Conservation (phyloP, 129 eudicot genomes). For the Pulicaria dysenterica region DNA sequence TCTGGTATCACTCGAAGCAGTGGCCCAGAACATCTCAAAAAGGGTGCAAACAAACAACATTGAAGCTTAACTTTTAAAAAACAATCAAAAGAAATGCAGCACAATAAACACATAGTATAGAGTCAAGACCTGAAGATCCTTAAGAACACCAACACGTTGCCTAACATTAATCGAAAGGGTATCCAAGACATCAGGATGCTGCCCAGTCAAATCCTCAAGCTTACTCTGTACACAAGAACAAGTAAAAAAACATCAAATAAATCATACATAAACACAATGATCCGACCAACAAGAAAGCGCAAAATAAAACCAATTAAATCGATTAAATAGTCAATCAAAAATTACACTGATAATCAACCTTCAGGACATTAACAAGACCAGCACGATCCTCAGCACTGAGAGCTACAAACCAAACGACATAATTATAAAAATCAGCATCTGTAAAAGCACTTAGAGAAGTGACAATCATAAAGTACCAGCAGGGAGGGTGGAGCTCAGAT, state of each 20-base stretch:
- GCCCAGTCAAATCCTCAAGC: slow-evolving; percentile 65
- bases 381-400: slow-evolving; percentile 68
- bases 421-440: not conserved
- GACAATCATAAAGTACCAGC: slow-evolving; percentile 28
- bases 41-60: not conserved
- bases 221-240: slow-evolving; percentile 46
- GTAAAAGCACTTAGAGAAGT: not conserved
- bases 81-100: slow-evolving; percentile 3
- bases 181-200: slow-evolving; percentile 61
- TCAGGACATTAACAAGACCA: slow-evolving; percentile 62
- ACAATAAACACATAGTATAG: not conserved
- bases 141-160: slow-evolving; percentile 64
- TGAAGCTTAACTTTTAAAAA: not conserved
- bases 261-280: too few species aligned
- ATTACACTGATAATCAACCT: slow-evolving; percentile 32
- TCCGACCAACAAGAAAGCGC: not conserved
- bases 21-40: not conserved
- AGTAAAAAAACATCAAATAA: not conserved
- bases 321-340: not conserved
- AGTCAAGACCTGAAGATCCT: slow-evolving; percentile 63
- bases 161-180: slow-evolving; percentile 51
- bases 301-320: not conserved
- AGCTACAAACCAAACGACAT: slow-evolving; percentile 33
- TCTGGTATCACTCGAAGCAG: not conserved
- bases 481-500: slow-evolving; percentile 38